phyloP scores from a whole-genome alignment of 208 protist species.

The Trypanosoma boissoni region DNA sequence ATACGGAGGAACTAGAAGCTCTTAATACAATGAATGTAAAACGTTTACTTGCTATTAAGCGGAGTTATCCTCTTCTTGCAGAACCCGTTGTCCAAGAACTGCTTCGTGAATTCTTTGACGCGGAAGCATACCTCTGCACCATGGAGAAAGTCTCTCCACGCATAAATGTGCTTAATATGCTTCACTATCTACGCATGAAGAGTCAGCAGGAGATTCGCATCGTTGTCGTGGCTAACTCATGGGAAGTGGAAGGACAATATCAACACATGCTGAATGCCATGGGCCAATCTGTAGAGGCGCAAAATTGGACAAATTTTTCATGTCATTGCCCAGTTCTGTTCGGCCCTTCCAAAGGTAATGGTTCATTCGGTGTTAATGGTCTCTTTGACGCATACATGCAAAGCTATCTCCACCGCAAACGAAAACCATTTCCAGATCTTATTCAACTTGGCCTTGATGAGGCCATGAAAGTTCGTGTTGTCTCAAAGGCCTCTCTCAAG shows the following conservation, averaged over 20 bases:
- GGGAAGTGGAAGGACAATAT: conserved; percentile 79
- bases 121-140: conserved; percentile 67
- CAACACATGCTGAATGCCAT: conserved; percentile 53
- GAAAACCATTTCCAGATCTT: conserved; percentile 80
- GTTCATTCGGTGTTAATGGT: conserved; percentile 58
- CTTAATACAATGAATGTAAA: conserved; percentile 58
- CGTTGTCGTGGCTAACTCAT: conserved; percentile 70
- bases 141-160: conserved; percentile 70
- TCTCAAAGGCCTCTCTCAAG: conserved; percentile 55
- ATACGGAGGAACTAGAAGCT: conserved; percentile 52
- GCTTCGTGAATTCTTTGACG: conserved; percentile 57
- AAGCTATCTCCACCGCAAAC: conserved; percentile 68
- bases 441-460: conserved; percentile 62
- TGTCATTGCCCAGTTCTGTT: conserved; percentile 61
- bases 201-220: conserved; percentile 79
- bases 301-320: conserved; percentile 43
- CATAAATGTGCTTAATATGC: conserved; percentile 79
- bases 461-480: conserved; percentile 38
- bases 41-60: conserved; percentile 41
- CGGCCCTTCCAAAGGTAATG: conserved; percentile 24
- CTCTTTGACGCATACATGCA: conserved; percentile 77
- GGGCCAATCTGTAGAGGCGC: conserved; percentile 30
- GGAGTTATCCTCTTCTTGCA: conserved; percentile 58
- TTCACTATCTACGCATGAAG: conserved; percentile 71
- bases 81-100: conserved; percentile 67